Evolutionary conservation across 352 stramenopile genomes (phyloP).

Genomic region (Pythium graminicola): DNA sequence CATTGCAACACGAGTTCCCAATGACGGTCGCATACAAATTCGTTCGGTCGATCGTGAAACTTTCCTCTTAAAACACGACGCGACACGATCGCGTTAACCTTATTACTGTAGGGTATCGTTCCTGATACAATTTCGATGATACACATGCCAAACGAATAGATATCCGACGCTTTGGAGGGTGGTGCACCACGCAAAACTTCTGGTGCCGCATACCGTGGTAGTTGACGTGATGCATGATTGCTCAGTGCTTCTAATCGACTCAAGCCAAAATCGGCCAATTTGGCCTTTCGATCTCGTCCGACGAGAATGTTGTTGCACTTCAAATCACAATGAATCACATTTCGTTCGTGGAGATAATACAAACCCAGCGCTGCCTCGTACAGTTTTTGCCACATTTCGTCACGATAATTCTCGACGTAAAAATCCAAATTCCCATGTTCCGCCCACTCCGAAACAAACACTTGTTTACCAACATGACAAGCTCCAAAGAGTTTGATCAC

Average conservation of each 20-base stretch:
- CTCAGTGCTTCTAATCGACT: neutral
- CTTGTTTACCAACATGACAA: constrained; percentile 31
- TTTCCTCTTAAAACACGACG: neutral
- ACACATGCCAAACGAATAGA: constrained; percentile 33
- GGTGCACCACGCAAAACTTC: constrained; percentile 16
- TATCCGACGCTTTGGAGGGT: constrained; percentile 19
- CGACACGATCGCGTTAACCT: neutral
- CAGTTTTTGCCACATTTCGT: constrained; percentile 24
- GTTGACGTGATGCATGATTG: neutral
- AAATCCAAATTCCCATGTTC: constrained; percentile 33
- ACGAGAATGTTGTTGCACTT: constrained; percentile 21
- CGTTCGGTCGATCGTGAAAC: too few species aligned
- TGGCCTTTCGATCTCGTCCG: constrained; percentile 26
- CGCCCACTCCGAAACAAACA: constrained; percentile 39
- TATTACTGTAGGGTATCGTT: neutral
- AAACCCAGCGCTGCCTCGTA: constrained; percentile 48
- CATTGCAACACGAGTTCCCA: neutral
- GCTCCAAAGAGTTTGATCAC: constrained; percentile 35
- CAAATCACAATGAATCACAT: constrained; percentile 27
- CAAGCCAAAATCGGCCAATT: constrained; percentile 21
- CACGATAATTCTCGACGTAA: constrained; percentile 21
- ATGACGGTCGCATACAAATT: neutral
- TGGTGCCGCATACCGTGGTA: constrained; percentile 21
- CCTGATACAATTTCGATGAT: constrained; percentile 26
- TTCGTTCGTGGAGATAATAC: constrained; percentile 54